Base-by-base conservation (phyloP, 495 filamentous ascomycete genomes). In the Chaetomium tenue region DNA sequence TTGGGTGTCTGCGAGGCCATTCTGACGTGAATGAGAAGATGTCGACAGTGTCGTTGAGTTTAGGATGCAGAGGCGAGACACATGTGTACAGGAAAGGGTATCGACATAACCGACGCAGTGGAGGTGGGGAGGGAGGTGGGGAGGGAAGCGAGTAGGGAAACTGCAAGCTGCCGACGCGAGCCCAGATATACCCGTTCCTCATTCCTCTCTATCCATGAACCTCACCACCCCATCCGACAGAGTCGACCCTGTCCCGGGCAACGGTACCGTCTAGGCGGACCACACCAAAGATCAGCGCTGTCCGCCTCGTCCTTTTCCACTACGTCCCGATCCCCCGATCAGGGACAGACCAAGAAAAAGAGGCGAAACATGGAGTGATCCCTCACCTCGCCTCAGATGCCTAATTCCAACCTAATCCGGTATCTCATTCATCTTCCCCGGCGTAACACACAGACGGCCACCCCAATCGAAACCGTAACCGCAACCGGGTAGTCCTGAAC, bases 131-230 rank as follows among this genome's bases (percentile, higher is more conserved):
- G n/a, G n/a, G 55, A 58, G n/a, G 13, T 15, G 2, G 28, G 18
- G 60, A 30, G 15, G 16, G 25, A 11, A 57, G 26, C 20, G 16
- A 46, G 33, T 30, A 39, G 50, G 50, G n/a, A 11, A 25, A 47
- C 20, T 63, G 60, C 51, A 63, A 30, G 20, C 16, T 28, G 37
- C 37, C 40, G 60, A 13, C 30, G 2, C 51, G 33, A 15, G 39
- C 25, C 40, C 53, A 57, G 53, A 57, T 63, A 63, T 63, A 63
- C 22, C 33, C 13, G 5, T 6, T 37, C 58, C 18, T 26, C 22
- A n/a, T 23, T 11, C 26, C 30, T 18, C 58, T 5, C 18, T 28
- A 46, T 11, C 44, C 6, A 8, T 40, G 28, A 63, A 40, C 42
- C 42, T 58, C 44, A 44, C 42, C 42, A 51, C 44, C 39, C 11